These are phyloP conservation scores for Gossypium arboreum DNA, from an alignment of 345 rosid genomes.

Conservation along the genomic window DNA sequence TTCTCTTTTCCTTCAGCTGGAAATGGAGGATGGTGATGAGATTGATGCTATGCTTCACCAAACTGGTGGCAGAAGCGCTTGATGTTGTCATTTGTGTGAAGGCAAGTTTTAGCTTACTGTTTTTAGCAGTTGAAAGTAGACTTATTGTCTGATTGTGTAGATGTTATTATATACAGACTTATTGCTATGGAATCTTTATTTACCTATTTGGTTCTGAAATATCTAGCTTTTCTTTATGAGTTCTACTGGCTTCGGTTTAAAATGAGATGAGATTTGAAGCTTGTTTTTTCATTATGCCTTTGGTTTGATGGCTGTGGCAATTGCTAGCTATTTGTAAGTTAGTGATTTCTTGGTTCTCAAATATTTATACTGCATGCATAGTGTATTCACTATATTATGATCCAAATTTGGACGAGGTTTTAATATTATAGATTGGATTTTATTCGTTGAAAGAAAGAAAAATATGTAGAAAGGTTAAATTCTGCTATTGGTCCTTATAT, in stretches of 20 bases:
- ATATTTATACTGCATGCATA: no score
- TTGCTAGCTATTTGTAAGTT: no score
- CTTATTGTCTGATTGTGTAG: neutral
- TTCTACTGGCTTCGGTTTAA: neutral
- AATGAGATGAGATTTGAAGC: neutral
- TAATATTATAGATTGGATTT: no score
- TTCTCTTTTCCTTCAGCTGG: conserved; percentile 41
- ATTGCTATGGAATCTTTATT: neutral
- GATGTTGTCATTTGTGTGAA: neutral
- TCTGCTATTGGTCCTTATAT: no score
- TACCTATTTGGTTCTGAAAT: neutral
- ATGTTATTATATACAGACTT: neutral
- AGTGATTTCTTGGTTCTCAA: no score
- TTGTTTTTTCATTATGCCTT: neutral
- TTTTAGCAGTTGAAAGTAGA: neutral
- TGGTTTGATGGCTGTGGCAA: neutral
- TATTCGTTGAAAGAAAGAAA: no score
- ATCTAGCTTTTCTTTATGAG: neutral
- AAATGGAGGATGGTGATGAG: conserved; percentile 94
- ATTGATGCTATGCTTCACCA: conserved; percentile 89
- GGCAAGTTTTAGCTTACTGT: neutral
- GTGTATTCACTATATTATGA: no score
- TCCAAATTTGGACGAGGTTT: no score
- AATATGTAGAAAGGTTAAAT: no score
- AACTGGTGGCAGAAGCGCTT: conserved; percentile 49